Evolutionary conservation across 2,329 filamentous ascomycete genomes (phyloP).

Genomic region (Penicillium italicum): DNA sequence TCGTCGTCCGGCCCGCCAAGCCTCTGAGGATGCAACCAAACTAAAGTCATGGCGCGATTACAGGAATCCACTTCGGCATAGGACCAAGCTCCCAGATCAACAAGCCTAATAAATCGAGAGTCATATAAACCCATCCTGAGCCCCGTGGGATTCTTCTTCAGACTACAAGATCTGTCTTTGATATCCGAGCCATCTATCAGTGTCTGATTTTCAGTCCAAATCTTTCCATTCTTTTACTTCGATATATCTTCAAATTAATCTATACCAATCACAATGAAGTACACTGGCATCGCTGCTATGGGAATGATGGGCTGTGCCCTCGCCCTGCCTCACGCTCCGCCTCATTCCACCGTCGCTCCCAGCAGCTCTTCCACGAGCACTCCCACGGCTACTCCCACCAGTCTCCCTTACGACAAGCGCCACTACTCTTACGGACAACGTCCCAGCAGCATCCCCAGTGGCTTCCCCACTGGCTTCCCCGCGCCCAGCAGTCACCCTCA

Average conservation of each 20-base stretch:
- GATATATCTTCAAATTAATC: not conserved
- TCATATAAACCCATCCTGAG: conserved; percentile 14
- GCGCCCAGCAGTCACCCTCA: not conserved
- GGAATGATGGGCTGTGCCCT: conserved; percentile 25
- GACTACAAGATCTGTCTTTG: not conserved
- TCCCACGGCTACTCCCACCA: not conserved
- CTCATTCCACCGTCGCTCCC: not conserved
- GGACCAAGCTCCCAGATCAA: conserved; percentile 5
- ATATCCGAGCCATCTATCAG: not conserved
- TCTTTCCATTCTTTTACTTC: not conserved
- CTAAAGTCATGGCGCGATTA: conserved; percentile 20
- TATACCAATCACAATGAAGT: conserved; percentile 17
- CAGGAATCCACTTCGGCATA: conserved; percentile 8
- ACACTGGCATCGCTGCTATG: conserved; percentile 15
- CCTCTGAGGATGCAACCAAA: conserved; percentile 1
- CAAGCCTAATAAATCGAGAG: not conserved
- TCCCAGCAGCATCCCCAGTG: not conserved
- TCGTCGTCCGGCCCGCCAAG: not conserved
- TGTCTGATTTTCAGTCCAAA: not conserved
- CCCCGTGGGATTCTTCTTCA: not conserved
- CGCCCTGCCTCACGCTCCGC: conserved; percentile 16
- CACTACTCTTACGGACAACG: not conserved
- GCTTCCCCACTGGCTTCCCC: not conserved
- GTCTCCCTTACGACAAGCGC: conserved; percentile 6
- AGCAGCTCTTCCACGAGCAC: not conserved